Evolutionary conservation across 768 basidiomycete species (phyloP), one percentile per base, ranked within the genome.

Genomic region (Tulasnella sp.): DNA sequence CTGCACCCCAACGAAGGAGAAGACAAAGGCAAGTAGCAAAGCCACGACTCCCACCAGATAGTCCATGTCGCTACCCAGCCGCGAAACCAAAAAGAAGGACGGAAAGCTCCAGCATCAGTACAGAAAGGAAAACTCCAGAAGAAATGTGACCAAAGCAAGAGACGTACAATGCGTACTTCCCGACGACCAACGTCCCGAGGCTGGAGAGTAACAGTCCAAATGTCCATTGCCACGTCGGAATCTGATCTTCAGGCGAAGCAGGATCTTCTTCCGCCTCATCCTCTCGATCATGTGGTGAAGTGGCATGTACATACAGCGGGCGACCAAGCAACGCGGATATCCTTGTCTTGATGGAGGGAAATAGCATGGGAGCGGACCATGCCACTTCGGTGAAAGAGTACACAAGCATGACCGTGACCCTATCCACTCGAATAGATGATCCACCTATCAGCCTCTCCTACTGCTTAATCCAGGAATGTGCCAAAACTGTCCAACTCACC

Each of bases 1-100:
- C 12, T 64, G 63, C 49, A 65, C 63, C 4, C 65, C 65, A 44
- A 65, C 55, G 34, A 65, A 65, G 3, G 59, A 59, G 50, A 65
- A 64, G 19, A 65, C 43, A 41, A 63, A 61, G 25, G 60, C 63
- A 11, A 65, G 42, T 42, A 65, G 27, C n/a, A 65, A 24, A 42
- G 63, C 61, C 31, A 65, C 50, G 49, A 65, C 44, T 42, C 65
- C 63, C 19, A 60, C 61, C 29, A 41, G 29, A 34, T 41, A 3
- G 19, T 61, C 60, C 50, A 65, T 50, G 57, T 42, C 57, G 21
- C 54, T 56, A 11, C 27, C n/a, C n/a, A n/a, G n/a, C n/a, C n/a
- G n/a, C n/a, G n/a, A n/a, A n/a, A n/a, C n/a, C n/a, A n/a, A n/a
- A n/a, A n/a, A n/a, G n/a, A n/a, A n/a, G n/a, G n/a, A n/a, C n/a